Base-by-base conservation (phyloP, 805 yeast species). In the Monosporozyma aerobia region DNA sequence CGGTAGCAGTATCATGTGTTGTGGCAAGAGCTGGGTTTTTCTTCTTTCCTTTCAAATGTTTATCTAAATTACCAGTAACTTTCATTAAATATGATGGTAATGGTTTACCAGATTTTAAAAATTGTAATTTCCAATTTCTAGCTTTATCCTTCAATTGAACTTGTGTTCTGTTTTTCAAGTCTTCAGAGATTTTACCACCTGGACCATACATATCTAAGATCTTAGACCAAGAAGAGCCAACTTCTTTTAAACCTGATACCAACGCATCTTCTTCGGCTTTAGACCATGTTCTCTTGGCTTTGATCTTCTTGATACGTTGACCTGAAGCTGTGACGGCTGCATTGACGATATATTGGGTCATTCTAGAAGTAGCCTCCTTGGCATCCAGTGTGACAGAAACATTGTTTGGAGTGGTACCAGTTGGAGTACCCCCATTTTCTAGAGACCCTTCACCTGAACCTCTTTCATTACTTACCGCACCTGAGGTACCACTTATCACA, bases 81-180 rank as follows among this genome's bases (percentile, higher is more conserved):
- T 85, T 82, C 51, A 74, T 74, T 54, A 94, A 71, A 62, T 88
- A 90, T 2, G 77, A 82, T 0, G 99, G 99, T 2, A 92, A 79
- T 9, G 86, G 85, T 39, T 82, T 68, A 1, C 86, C 87, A 50
- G 82, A 78, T 62, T 89, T 87, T 54, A 90, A 71, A 65, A 85
- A 89, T 58, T 83, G 83, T 79, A 90, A 79, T 66, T 94, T 94
- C 89, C 97, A 86, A 65, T 94, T 94, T 58, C 99, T 78, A 0
- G 98, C 98, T 66, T 94, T 94, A 66, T 94, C 99, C 68, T 94
- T 94, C 54, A 94, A 75, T 65, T 94, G 99, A 16, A 92, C 88
- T 62, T 90, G 95, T 3, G 86, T 84, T 64, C 99, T 76, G 65
- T 89, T 87, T 68, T 89, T 92, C 59, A 94, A 75, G 1, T 83